These are phyloP conservation scores for Crepidotus variabilis DNA, from an alignment of 768 basidiomycete genomes.

Conservation along the genomic window DNA sequence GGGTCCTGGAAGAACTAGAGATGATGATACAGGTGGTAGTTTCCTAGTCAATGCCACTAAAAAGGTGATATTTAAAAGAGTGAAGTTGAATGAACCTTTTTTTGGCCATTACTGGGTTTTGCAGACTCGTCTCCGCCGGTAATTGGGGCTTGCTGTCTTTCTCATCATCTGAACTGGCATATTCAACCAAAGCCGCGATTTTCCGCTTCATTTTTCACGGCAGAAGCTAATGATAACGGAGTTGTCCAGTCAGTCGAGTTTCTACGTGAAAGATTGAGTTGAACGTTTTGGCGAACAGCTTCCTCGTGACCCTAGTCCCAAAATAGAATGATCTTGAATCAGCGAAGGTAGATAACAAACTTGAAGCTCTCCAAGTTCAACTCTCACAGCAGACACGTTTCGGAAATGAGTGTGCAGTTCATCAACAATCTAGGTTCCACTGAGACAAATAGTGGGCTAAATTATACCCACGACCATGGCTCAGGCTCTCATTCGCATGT, in stretches of 20 bases:
- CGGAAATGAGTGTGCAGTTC: conserved; percentile 63
- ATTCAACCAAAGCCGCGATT: conserved; percentile 37
- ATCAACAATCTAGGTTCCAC: conserved; percentile 60
- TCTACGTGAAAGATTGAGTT: too few relatives aligned
- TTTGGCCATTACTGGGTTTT: conserved; percentile 25
- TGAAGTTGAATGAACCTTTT: conserved; percentile 32
- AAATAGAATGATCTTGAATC: neutral
- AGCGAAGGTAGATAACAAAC: neutral
- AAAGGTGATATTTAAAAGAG: neutral
- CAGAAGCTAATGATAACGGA: neutral
- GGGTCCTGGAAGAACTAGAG: conserved; percentile 44
- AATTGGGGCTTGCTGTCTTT: conserved; percentile 5
- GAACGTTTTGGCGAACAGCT: neutral
- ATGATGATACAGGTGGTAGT: conserved; percentile 54
- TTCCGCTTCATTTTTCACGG: conserved; percentile 30
- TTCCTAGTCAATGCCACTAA: conserved; percentile 36
- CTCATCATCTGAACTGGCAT: conserved; percentile 48
- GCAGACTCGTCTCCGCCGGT: neutral
- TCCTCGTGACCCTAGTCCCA: conserved; percentile 20
- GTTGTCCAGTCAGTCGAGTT: neutral
- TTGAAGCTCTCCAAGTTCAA: neutral
- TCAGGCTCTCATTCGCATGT: conserved; percentile 61
- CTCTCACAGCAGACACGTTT: neutral
- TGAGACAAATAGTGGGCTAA: conserved; percentile 35
- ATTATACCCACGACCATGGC: conserved; percentile 54